Percentiles rank a stretch among this genome's conserved stretches.
Conservation (phyloP, 352 stramenopile species). For the Globisporangium takayamanum region DNA sequence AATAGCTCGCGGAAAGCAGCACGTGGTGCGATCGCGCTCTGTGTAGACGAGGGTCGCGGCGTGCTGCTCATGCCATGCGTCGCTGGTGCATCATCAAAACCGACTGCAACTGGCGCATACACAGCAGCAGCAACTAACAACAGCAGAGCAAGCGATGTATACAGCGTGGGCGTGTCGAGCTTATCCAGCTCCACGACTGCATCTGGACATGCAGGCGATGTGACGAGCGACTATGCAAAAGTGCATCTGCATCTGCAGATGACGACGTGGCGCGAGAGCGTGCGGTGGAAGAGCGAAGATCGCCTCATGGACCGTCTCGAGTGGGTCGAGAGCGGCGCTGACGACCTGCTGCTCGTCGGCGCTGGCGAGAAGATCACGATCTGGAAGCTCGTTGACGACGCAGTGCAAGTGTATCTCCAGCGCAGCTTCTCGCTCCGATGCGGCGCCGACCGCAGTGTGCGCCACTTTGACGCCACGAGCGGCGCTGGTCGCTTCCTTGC, state of each 20-base stretch:
- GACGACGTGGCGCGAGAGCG: slow-evolving; percentile 59
- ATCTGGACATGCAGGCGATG: slow-evolving; percentile 7
- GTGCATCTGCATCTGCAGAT: slow-evolving; percentile 65
- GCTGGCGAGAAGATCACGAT: slow-evolving; percentile 65
- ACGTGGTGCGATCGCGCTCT: slow-evolving; percentile 52
- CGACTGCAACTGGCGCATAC: slow-evolving; percentile 7
- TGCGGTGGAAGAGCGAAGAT: slow-evolving; percentile 68
- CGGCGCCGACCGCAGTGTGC: slow-evolving; percentile 14
- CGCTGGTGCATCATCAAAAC: slow-evolving; percentile 10
- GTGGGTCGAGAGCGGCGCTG: slow-evolving; percentile 68
- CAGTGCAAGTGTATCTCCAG: slow-evolving; percentile 72
- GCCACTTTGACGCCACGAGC: slow-evolving; percentile 57
- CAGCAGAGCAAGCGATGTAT: slow-evolving; percentile 1
- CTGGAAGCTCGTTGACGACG: slow-evolving; percentile 81
- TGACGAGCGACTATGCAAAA: slow-evolving; percentile 45
- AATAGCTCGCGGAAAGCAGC: slow-evolving; percentile 44
- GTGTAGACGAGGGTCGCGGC: slow-evolving; percentile 49
- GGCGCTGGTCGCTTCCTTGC: slow-evolving; percentile 49
- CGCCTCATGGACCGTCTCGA: slow-evolving; percentile 50
- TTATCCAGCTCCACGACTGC: not conserved
- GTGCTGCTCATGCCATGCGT: slow-evolving; percentile 49
- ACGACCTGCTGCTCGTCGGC: slow-evolving; percentile 60
- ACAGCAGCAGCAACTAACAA: not conserved
- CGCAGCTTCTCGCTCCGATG: slow-evolving; percentile 43
- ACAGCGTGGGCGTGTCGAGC: not conserved